phyloP scores from a whole-genome alignment of 176 grass and related monocot species.

The Puya raimondii region DNA sequence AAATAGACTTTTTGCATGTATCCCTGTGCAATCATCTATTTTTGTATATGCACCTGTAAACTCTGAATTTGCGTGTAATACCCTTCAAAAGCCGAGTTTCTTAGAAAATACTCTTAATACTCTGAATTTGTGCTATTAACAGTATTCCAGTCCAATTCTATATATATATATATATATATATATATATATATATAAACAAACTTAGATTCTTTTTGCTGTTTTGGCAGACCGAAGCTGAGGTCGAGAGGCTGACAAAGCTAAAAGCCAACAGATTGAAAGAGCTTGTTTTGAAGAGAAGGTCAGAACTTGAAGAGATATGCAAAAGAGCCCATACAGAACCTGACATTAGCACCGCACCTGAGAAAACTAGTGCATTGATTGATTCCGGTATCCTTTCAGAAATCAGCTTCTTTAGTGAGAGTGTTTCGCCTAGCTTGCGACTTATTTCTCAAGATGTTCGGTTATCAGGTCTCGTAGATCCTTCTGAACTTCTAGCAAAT shows the following conservation, averaged over 20 bases:
- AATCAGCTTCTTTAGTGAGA: background rate
- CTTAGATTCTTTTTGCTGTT: slow-evolving; percentile 12
- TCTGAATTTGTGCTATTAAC: too few relatives aligned
- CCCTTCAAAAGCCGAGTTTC: too few relatives aligned
- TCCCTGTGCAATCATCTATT: too few relatives aligned
- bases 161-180: background rate
- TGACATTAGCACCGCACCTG: slow-evolving; percentile 66
- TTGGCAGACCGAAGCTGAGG: slow-evolving; percentile 60
- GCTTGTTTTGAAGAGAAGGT: slow-evolving; percentile 64
- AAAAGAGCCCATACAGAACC: slow-evolving; percentile 76
- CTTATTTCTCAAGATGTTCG: slow-evolving; percentile 9
- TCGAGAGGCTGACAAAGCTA: slow-evolving; percentile 66
- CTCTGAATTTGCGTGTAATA: too few relatives aligned
- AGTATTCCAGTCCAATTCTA: too few relatives aligned
- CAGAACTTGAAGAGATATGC: slow-evolving; percentile 87
- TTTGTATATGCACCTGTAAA: too few relatives aligned
- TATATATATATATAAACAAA: background rate
- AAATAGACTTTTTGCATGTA: background rate
- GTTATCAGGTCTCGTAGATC: slow-evolving; percentile 59
- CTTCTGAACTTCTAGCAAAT: slow-evolving; percentile 71
- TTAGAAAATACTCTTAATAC: too few relatives aligned
- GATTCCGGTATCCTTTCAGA: slow-evolving; percentile 48
- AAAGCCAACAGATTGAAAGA: slow-evolving; percentile 87
- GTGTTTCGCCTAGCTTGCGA: background rate
- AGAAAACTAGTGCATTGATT: slow-evolving; percentile 72